Evolutionary conservation across 228 moss, liverwort and hornwort genomes (phyloP).

Genomic region (Sphagnum fallax): DNA sequence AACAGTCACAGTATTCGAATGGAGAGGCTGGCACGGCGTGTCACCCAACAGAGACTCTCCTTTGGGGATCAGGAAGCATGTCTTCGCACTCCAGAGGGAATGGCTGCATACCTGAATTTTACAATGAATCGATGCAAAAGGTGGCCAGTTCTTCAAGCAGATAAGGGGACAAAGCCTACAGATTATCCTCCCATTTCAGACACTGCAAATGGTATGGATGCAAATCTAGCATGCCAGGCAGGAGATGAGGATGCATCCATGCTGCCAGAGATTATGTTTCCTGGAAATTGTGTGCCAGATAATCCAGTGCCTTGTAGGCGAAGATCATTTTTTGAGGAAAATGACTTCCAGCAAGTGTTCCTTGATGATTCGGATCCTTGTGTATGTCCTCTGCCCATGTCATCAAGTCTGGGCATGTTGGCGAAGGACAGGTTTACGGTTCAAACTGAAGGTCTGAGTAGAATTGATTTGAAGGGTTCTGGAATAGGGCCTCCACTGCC

Average conservation of each 20-base stretch:
- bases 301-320: constrained; percentile 50
- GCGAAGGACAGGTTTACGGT: constrained; percentile 27
- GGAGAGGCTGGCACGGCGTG: constrained; percentile 57
- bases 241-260: constrained; percentile 21
- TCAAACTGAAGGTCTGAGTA: constrained; percentile 13
- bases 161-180: constrained; percentile 12
- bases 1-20: constrained; percentile 49
- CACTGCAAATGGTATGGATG: not conserved
- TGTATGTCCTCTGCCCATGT: constrained; percentile 24
- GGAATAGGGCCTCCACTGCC: constrained; percentile 7
- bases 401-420: constrained; percentile 19
- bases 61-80: constrained; percentile 77
- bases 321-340: constrained; percentile 19
- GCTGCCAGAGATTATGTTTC: constrained; percentile 47
- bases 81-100: constrained; percentile 55
- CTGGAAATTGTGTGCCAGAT: constrained; percentile 64
- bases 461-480: constrained; percentile 10
- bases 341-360: constrained; percentile 16
- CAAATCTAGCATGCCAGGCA: constrained; percentile 22
- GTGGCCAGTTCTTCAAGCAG: constrained; percentile 25
- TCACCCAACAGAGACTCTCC: constrained; percentile 56
- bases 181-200: constrained; percentile 1
- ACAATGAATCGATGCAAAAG: constrained; percentile 41
- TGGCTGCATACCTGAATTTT: constrained; percentile 58
- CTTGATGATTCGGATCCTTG: constrained; percentile 35